Base-by-base conservation (phyloP, 768 basidiomycete species). In the Leccinum uliginosum region DNA sequence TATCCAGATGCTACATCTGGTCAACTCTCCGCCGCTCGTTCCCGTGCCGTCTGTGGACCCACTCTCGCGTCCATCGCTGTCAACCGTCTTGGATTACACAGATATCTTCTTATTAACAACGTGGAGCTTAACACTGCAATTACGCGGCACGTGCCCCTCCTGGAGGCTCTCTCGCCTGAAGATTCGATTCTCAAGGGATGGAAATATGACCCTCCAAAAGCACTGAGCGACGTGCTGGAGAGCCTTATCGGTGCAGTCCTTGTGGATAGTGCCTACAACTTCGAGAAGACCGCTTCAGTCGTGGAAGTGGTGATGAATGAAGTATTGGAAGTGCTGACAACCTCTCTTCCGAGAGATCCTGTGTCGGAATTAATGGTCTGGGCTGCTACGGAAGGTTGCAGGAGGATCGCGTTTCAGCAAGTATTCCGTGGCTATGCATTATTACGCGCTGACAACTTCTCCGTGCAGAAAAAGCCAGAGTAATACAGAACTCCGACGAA, bases 131-230 rank as follows among this genome's bases (percentile, higher is more conserved):
- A 78, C 62, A 71, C 75, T 11, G 84, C 87, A 6, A 86, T 93
- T 56, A 65, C 75, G 19, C 74, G 78, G 21, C 85, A 85, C 45
- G 81, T 83, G 3, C 84, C 85, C 1, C 65, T 85, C 23, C 77
- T 93, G 1, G 75, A 81, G 61, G 70, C 73, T 1, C 75, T 84
- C 46, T 75, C 84, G 0, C 78, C 76, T 0, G 78, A 80, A 49
- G 83, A 89, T 48, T 83, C 90, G 19, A 80, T 92, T 46, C 68
- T 79, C 12, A 77, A 80, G 34, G 84, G 87, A 6, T 94, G 91
- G 92, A 82, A 83, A 62, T 87, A 85, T 59, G 87, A 92, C 63
- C 91, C 92, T 9, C 92, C 93, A 0, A 96, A 96, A 71, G 86
- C 82, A 6, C 73, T 93, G 30, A 87, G 89, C 55, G 93, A 96